These are phyloP conservation scores for Saturnispora bothae DNA, from an alignment of 805 yeast genomes.

Conservation along the genomic window DNA sequence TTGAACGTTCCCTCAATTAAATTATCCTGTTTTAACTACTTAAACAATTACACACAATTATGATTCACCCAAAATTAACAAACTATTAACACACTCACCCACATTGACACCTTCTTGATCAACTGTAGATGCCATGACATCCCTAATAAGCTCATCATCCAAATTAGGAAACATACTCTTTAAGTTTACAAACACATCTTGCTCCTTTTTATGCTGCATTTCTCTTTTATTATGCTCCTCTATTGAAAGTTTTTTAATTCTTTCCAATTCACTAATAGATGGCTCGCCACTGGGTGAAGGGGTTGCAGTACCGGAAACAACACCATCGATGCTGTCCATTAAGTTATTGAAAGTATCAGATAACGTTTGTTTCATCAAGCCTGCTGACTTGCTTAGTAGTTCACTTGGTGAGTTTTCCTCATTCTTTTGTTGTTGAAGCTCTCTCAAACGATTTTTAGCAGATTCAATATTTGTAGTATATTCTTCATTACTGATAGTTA, in stretches of 20 bases:
- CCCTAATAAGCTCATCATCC: conserved; percentile 58
- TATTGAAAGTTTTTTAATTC: conserved; percentile 23
- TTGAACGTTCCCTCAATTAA: no score
- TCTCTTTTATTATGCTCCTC: conserved; percentile 26
- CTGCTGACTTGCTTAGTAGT: conserved; percentile 29
- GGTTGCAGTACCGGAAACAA: conserved; percentile 3
- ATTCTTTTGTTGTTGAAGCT: conserved; percentile 18
- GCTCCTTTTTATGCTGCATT: conserved; percentile 27
- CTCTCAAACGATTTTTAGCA: conserved; percentile 29
- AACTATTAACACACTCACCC: conserved; percentile 65
- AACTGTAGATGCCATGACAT: conserved; percentile 52
- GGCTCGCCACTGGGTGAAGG: conserved; percentile 10
- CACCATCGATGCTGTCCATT: conserved; percentile 12
- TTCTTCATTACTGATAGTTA: conserved; percentile 54
- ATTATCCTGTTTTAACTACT: no score
- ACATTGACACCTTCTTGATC: conserved; percentile 34
- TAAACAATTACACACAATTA: neutral
- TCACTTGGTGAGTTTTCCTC: conserved; percentile 26
- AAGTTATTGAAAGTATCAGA: conserved; percentile 20
- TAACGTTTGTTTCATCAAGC: conserved; percentile 27
- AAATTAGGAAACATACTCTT: conserved; percentile 66
- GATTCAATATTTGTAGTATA: conserved; percentile 38
- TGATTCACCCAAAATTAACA: conserved; percentile 24
- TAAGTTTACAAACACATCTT: conserved; percentile 39
- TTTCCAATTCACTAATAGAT: conserved; percentile 12